Evolutionary conservation across 1,284 basidiomycete species (phyloP).

Genomic region (Psilocybe mexicana): DNA sequence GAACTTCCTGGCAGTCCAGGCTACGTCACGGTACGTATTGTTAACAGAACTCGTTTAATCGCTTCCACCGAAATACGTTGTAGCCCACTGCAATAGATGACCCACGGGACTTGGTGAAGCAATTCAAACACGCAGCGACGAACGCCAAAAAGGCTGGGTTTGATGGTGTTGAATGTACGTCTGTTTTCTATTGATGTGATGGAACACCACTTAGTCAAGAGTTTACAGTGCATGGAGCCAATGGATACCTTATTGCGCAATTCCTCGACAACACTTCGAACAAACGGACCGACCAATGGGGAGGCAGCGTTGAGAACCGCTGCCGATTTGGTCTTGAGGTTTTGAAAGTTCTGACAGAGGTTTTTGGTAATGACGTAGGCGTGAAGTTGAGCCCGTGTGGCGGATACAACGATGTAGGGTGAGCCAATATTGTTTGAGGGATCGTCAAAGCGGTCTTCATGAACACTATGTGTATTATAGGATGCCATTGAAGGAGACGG

Average conservation of each 20-base stretch:
- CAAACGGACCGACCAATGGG: constrained; percentile 60
- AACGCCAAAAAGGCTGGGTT: constrained; percentile 63
- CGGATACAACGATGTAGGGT: constrained; percentile 50
- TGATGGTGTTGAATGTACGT: constrained; percentile 60
- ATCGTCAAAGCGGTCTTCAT: background rate
- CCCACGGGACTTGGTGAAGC: constrained; percentile 39
- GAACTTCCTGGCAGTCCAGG: constrained; percentile 38
- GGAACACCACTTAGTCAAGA: background rate
- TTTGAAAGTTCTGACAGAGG: constrained; percentile 44
- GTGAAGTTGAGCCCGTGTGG: constrained; percentile 53
- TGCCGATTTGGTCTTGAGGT: constrained; percentile 54
- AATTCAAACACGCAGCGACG: constrained; percentile 52
- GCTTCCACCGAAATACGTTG: background rate
- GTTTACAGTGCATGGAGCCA: constrained; percentile 43
- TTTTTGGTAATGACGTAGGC: constrained; percentile 52
- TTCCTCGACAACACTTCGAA: constrained; percentile 58
- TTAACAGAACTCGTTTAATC: background rate
- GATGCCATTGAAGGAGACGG: constrained; percentile 43
- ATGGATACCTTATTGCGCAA: constrained; percentile 57
- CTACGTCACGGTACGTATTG: constrained; percentile 30
- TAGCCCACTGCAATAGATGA: constrained; percentile 46
- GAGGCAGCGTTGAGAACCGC: constrained; percentile 58
- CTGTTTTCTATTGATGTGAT: background rate
- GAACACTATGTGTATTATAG: constrained; percentile 19
- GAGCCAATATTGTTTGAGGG: background rate